Conservation (phyloP, 495 filamentous ascomycete genomes). For the Recurvomyces mirabilis region DNA sequence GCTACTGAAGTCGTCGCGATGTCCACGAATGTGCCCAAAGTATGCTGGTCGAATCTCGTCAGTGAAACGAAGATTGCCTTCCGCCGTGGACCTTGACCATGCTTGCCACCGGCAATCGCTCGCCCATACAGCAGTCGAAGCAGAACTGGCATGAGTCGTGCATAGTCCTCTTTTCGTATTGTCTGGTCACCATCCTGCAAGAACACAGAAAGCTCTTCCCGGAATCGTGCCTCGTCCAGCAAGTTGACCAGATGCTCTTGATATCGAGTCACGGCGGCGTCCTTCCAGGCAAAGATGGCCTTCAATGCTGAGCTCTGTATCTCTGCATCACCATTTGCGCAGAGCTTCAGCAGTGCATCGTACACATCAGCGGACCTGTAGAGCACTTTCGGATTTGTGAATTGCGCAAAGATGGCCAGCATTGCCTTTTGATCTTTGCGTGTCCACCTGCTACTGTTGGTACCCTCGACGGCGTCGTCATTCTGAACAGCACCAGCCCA, state of each 20-base stretch:
- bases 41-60: slow-evolving; percentile 48
- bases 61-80: slow-evolving; percentile 53
- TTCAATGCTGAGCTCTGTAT: slow-evolving; percentile 76
- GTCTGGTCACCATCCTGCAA: slow-evolving; percentile 57
- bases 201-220: slow-evolving; percentile 79
- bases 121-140: slow-evolving; percentile 82
- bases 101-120: slow-evolving; percentile 46
- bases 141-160: slow-evolving; percentile 67
- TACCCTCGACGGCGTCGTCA: slow-evolving; percentile 20
- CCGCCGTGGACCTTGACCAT: slow-evolving; percentile 52
- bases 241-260: slow-evolving; percentile 80
- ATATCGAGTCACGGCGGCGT: slow-evolving; percentile 59
- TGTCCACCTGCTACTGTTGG: slow-evolving; percentile 38
- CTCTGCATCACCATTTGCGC: slow-evolving; percentile 79
- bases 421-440: slow-evolving; percentile 71
- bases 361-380: slow-evolving; percentile 71
- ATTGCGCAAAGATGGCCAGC: slow-evolving; percentile 70
- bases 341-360: slow-evolving; percentile 54
- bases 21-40: slow-evolving; percentile 67
- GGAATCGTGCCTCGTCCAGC: slow-evolving; percentile 81
- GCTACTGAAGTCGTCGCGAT: slow-evolving; percentile 65
- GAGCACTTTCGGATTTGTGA: slow-evolving; percentile 71
- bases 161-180: slow-evolving; percentile 61
- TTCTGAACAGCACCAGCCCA: slow-evolving; percentile 41
- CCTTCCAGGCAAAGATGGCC: slow-evolving; percentile 82